phyloP scores from a whole-genome alignment of 164 flowering plant species.

The Cinnamomum micranthum region DNA sequence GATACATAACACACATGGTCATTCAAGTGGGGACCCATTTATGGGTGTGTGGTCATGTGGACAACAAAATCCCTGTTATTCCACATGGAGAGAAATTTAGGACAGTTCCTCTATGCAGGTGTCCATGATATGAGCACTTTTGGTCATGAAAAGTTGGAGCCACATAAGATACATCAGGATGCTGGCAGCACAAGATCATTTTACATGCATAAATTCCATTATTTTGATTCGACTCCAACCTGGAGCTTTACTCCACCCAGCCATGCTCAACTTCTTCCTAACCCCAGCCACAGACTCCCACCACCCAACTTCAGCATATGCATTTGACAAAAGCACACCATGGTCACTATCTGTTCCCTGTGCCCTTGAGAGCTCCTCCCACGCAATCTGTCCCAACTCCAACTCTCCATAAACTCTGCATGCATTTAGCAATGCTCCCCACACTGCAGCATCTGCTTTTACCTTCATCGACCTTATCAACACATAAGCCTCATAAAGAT shows the following conservation, averaged over 20 bases:
- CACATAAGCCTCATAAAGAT: constrained; percentile 16
- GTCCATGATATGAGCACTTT: too few relatives aligned
- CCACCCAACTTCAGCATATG: constrained; percentile 12
- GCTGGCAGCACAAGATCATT: too few relatives aligned
- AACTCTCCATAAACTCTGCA: constrained; percentile 17
- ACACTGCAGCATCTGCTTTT: constrained; percentile 7
- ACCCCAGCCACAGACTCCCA: constrained; percentile 12
- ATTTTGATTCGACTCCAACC: constrained; percentile 18
- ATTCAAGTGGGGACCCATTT: too few relatives aligned
- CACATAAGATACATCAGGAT: too few relatives aligned
- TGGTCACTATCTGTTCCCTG: constrained; percentile 3
- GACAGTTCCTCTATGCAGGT: too few relatives aligned
- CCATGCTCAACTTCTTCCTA: neutral
- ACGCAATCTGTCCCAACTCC: constrained; percentile 14
- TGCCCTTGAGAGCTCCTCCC: constrained; percentile 9
- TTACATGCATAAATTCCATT: neutral
- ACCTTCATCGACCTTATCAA: constrained; percentile 14
- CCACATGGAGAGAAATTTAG: too few relatives aligned
- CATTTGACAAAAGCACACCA: constrained; percentile 13
- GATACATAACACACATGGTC: too few relatives aligned
- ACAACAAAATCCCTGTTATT: too few relatives aligned
- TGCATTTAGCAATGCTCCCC: constrained; percentile 15
- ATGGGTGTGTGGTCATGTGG: too few relatives aligned
- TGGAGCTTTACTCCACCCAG: constrained; percentile 6
- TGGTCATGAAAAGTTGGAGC: too few relatives aligned